phyloP scores from a whole-genome alignment of 352 stramenopile genomes.

The Phytophthora capsici region DNA sequence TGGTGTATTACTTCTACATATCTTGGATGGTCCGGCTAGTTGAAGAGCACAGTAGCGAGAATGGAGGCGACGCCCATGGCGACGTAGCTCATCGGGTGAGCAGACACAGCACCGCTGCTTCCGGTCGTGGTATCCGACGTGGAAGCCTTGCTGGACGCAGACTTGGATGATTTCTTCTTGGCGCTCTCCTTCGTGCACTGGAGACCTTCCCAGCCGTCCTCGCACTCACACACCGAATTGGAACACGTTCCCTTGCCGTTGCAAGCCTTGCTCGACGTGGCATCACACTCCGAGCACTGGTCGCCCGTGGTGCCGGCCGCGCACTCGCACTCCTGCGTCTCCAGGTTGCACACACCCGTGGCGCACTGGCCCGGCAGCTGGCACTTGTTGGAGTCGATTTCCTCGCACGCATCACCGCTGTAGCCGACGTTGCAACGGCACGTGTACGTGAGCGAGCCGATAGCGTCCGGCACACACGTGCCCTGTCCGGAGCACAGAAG shows the following conservation, averaged over 20 bases:
- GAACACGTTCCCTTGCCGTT: constrained; percentile 66
- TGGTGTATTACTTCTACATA: constrained; percentile 35
- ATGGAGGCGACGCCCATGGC: constrained; percentile 36
- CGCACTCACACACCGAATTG: constrained; percentile 60
- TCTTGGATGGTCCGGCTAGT: constrained; percentile 30
- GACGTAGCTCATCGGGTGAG: constrained; percentile 26
- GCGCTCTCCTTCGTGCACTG: constrained; percentile 73
- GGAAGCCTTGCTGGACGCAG: constrained; percentile 24
- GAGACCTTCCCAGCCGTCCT: constrained; percentile 63
- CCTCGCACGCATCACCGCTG: constrained; percentile 62
- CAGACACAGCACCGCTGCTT: constrained; percentile 25
- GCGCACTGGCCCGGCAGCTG: constrained; percentile 72
- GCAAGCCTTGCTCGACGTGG: constrained; percentile 59
- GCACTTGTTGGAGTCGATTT: constrained; percentile 79
- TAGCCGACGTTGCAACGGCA: constrained; percentile 83
- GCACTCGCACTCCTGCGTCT: constrained; percentile 71
- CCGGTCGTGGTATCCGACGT: constrained; percentile 13
- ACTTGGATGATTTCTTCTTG: constrained; percentile 46
- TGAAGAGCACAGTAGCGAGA: constrained; percentile 40
- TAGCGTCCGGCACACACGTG: constrained; percentile 55
- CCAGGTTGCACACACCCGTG: constrained; percentile 71
- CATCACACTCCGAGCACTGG: constrained; percentile 79
- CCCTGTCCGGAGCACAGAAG: constrained; percentile 71
- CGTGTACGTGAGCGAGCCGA: constrained; percentile 57
- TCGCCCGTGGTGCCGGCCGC: constrained; percentile 65